Evolutionary conservation across 2,329 filamentous ascomycete genomes (phyloP).

Genomic region (Diplodia seriata): DNA sequence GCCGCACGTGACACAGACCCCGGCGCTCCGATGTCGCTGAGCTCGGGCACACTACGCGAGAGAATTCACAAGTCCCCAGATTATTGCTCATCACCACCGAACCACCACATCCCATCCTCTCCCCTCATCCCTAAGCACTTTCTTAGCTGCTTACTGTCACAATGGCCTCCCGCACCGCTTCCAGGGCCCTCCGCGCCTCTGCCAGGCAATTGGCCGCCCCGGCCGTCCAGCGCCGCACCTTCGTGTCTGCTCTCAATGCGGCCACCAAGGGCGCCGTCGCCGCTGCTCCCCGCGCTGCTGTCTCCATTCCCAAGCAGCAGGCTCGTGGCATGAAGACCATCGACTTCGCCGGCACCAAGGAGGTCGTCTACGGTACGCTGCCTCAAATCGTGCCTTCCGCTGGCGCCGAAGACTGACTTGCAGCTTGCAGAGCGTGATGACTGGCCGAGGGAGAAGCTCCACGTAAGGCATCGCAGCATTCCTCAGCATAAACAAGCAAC

Average conservation of each 20-base stretch:
- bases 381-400: slow-evolving; percentile 30
- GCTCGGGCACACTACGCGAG: slow-evolving; percentile 27
- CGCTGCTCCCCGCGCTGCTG: slow-evolving; percentile 55
- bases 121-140: slow-evolving; percentile 34
- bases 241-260: slow-evolving; percentile 64
- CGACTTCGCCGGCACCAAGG: slow-evolving; percentile 95
- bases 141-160: slow-evolving; percentile 50
- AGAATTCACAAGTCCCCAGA: slow-evolving; percentile 31
- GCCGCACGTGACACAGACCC: slow-evolving; percentile 21
- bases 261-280: slow-evolving; percentile 54
- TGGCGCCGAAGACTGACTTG: slow-evolving; percentile 42
- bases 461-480: slow-evolving; percentile 66
- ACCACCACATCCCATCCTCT: slow-evolving; percentile 36
- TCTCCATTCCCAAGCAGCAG: slow-evolving; percentile 65
- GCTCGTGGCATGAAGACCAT: slow-evolving; percentile 95
- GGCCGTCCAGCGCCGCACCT: slow-evolving; percentile 62
- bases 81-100: slow-evolving; percentile 22
- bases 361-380: slow-evolving; percentile 85
- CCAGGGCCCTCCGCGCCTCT: slow-evolving; percentile 65
- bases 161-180: slow-evolving; percentile 81
- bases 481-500: slow-evolving; percentile 27
- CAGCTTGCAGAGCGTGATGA: slow-evolving; percentile 81
- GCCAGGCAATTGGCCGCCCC: slow-evolving; percentile 62
- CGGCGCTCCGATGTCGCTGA: slow-evolving; percentile 31
- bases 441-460: slow-evolving; percentile 98